Evolutionary conservation across 2,329 filamentous ascomycete genomes (phyloP), one percentile per base, ranked within the genome.

Genomic region (Talaromyces sp.): DNA sequence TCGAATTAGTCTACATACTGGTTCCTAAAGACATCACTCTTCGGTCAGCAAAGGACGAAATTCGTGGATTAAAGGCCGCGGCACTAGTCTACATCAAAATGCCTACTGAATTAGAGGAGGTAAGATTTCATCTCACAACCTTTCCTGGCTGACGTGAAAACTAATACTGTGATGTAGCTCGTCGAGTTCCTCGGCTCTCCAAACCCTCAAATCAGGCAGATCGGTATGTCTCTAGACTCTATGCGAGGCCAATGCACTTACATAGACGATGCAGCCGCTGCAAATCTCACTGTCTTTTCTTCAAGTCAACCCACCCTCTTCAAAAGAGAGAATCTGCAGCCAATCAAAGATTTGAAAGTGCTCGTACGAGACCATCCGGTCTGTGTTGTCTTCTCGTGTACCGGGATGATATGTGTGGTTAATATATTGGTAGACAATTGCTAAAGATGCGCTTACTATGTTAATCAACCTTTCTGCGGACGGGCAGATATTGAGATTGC

Each of bases 131-230:
- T 39, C 28, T 28, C 33, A 57, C 21, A 25, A 3, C 3, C 4
- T 14, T 14, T 31, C n/a, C 21, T 25, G 21, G 21, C 12, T 18
- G 28, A 23, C 18, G 46, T 16, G 44, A 8, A 23, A 46, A 60
- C 65, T 68, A 54, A 68, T 42, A 56, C 31, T 25, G 25, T 64
- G 66, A 35, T 65, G 55, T 69, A 96, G 91, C 86, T 96, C 60
- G 92, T 97, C 65, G 92, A 92, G 75, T 97, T 98, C 78, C 90
- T 98, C 64, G 89, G 91, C 76, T 89, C 96, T 79, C 91, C 91
- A 64, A 96, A 96, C 74, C 91, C 92, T 46, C 90, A 96, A 74
- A 92, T 98, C 67, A 87, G 95, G 69, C 87, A 91, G 74, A 84
- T 93, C 68, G 88, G 88, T 90, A 79, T 69, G 77, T 67, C 21